phyloP scores from a whole-genome alignment of 1,284 basidiomycete species.

The Naganishia albida region DNA sequence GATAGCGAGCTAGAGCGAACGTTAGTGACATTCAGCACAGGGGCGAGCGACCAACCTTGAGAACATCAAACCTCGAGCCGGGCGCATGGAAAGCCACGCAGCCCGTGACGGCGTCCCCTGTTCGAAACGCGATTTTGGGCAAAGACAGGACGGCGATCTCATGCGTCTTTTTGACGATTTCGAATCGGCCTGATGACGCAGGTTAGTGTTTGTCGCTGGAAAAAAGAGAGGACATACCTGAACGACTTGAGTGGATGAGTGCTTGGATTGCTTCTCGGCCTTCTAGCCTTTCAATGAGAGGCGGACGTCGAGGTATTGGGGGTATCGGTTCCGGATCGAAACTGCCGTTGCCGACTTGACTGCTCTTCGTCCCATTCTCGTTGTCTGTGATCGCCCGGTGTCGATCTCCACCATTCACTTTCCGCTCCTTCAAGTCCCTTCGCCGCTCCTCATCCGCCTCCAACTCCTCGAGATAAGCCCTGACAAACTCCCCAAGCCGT shows the following conservation, averaged over 20 bases:
- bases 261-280: slow-evolving; percentile 14
- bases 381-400: neutral
- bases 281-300: neutral
- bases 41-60: slow-evolving; percentile 7
- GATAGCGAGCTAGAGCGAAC: slow-evolving; percentile 66
- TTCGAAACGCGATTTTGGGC: slow-evolving; percentile 11
- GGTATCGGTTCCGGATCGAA: neutral
- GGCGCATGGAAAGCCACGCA: slow-evolving; percentile 11
- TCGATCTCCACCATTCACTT: neutral
- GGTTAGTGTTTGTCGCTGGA: too few species aligned
- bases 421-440: neutral
- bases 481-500: slow-evolving; percentile 18
- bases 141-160: slow-evolving; percentile 15
- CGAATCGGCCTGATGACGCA: slow-evolving; percentile 9
- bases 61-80: slow-evolving; percentile 8
- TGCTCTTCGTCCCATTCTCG: too few species aligned
- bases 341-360: neutral
- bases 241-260: slow-evolving; percentile 15
- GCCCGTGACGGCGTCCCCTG: slow-evolving; percentile 8
- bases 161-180: slow-evolving; percentile 19
- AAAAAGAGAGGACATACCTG: neutral
- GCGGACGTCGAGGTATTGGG: neutral
- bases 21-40: neutral
- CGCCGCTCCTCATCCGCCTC: neutral
- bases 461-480: slow-evolving; percentile 25